A percentile compares a stretch with the other conserved stretches of the same genome.
Conservation (phyloP, 352 stramenopile species). For the Phytophthora cajani region DNA sequence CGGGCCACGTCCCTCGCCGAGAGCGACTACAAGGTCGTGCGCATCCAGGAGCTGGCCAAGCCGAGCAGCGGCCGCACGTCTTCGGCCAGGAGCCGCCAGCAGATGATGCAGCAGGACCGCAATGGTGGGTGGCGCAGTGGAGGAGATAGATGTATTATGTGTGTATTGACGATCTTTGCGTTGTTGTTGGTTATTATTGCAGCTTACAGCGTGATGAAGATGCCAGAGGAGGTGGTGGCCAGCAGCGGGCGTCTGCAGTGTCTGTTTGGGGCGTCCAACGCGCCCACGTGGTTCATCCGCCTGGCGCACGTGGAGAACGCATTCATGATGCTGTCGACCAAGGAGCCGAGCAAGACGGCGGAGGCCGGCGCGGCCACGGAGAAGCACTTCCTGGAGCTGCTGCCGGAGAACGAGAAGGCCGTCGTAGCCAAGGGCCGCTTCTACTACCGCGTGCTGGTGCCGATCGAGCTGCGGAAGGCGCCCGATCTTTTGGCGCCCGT, state of each 20-base stretch:
- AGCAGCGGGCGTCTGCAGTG: conserved; percentile 67
- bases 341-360: conserved; percentile 36
- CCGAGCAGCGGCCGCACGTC: conserved; percentile 27
- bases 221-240: conserved; percentile 77
- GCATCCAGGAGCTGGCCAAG: conserved; percentile 72
- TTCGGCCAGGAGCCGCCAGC: conserved; percentile 29
- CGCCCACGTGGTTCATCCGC: conserved; percentile 76
- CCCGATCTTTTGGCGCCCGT: conserved; percentile 78
- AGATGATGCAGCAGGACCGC: conserved; percentile 47
- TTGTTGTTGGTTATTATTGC: conserved; percentile 5
- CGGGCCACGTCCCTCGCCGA: conserved; percentile 37
- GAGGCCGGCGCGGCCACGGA: conserved; percentile 20
- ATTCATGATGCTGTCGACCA: conserved; percentile 72
- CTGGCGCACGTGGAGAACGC: conserved; percentile 74
- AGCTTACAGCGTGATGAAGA: conserved; percentile 81
- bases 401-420: conserved; percentile 46
- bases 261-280: conserved; percentile 55
- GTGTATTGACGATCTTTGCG: conserved; percentile 9
- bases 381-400: conserved; percentile 46
- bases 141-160: not conserved
- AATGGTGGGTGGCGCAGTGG: conserved; percentile 34
- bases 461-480: conserved; percentile 73
- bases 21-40: conserved; percentile 60
- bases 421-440: conserved; percentile 54
- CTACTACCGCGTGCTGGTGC: conserved; percentile 82